phyloP scores from a whole-genome alignment of 129 eudicot species.

The Chrysanthemum lavandulifolium region DNA sequence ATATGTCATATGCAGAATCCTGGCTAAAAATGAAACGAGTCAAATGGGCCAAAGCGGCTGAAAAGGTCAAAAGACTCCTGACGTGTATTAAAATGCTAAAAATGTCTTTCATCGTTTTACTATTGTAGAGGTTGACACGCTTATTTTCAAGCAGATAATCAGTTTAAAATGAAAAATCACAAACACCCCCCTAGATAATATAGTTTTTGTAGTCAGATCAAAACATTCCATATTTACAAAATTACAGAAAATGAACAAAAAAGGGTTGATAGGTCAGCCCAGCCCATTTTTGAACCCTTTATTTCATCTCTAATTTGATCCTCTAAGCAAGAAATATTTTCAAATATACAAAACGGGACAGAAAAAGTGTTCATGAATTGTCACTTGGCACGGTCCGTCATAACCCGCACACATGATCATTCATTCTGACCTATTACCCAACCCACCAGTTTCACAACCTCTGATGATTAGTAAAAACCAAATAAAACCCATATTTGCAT shows the following conservation, averaged over 20 bases:
- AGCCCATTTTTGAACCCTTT: slow-evolving; percentile 38
- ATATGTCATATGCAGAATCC: neutral
- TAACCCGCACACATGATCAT: neutral
- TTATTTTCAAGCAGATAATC: too few relatives aligned
- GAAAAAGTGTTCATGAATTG: too few relatives aligned
- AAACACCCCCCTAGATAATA: too few relatives aligned
- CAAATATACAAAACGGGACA: too few relatives aligned
- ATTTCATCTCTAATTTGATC: slow-evolving; percentile 97
- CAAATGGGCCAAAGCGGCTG: neutral
- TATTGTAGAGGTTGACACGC: too few relatives aligned
- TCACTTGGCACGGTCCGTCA: too few relatives aligned
- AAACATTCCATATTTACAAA: too few relatives aligned
- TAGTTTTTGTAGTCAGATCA: too few relatives aligned
- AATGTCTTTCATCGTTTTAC: too few relatives aligned
- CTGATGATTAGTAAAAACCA: neutral
- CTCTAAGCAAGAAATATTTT: slow-evolving; percentile 79
- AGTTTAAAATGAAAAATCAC: too few relatives aligned
- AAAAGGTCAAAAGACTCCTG: neutral
- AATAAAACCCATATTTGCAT: slow-evolving; percentile 7
- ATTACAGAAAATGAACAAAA: too few relatives aligned
- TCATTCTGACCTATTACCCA: neutral
- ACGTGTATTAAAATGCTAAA: neutral
- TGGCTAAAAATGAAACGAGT: neutral
- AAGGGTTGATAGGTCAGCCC: too few relatives aligned
- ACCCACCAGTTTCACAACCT: neutral